Percentiles rank a stretch among this genome's conserved stretches.
Evolutionary conservation across 441 rosid species (phyloP).

Genomic region (Populus trichocarpa): DNA sequence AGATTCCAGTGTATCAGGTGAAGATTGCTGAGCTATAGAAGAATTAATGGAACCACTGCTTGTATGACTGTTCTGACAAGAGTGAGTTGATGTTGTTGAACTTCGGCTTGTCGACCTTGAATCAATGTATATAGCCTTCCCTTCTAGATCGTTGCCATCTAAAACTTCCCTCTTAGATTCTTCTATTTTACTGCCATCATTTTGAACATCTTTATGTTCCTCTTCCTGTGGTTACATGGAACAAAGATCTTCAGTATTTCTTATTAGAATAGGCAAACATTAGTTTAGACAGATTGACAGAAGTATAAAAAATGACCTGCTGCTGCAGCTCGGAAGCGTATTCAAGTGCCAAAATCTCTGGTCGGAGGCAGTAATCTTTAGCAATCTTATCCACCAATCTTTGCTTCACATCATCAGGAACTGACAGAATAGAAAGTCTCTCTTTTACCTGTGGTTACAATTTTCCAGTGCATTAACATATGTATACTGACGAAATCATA

Average conservation of each 20-base stretch:
- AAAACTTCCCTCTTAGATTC: conserved; percentile 4
- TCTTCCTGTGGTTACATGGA: conserved; percentile 22
- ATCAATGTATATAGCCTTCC: conserved; percentile 17
- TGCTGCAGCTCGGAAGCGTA: conserved; percentile 43
- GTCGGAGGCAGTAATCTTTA: conserved; percentile 28
- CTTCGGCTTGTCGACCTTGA: conserved; percentile 1
- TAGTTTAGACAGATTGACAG: neutral
- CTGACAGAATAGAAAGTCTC: conserved; percentile 38
- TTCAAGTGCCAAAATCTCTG: conserved; percentile 52
- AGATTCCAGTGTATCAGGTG: conserved; percentile 21
- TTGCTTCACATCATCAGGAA: conserved; percentile 48
- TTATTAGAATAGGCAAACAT: neutral
- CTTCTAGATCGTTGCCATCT: conserved; percentile 13
- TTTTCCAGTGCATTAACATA: neutral
- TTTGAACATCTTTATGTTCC: conserved; percentile 1
- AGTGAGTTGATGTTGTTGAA: neutral
- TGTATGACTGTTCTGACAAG: conserved; percentile 15
- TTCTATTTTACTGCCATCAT: neutral
- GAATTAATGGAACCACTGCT: conserved; percentile 23
- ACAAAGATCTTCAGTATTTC: neutral
- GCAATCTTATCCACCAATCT: conserved; percentile 53
- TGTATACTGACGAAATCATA: neutral
- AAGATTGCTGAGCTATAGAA: conserved; percentile 26
- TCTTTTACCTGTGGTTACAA: conserved; percentile 41
- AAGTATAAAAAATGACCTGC: conserved; percentile 26